Evolutionary conservation across 345 rosid species (phyloP).

Genomic region (Hibiscus mutabilis): DNA sequence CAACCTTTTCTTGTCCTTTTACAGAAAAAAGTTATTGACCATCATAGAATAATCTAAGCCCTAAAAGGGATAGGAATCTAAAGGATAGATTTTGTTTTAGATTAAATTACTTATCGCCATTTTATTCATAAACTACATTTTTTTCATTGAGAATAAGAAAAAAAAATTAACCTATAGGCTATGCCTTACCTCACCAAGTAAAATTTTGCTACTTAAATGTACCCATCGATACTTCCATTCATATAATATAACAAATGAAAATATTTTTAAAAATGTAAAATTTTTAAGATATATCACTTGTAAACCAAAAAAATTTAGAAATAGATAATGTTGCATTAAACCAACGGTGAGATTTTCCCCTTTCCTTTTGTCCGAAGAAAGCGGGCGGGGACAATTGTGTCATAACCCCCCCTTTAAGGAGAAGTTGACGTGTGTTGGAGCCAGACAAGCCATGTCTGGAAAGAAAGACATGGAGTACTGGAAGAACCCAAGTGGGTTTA

Average conservation of each 20-base stretch:
- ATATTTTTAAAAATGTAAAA: neutral
- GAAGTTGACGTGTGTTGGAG: conserved; percentile 22
- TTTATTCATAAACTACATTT: neutral
- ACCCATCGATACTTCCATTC: neutral
- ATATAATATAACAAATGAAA: neutral
- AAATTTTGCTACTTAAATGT: neutral
- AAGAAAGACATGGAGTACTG: neutral
- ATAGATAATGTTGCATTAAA: conserved; percentile 1
- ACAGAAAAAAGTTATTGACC: neutral
- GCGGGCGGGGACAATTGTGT: conserved; percentile 28
- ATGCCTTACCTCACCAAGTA: neutral
- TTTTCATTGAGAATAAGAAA: neutral
- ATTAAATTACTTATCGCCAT: conserved; percentile 11
- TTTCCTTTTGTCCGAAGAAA: conserved; percentile 71
- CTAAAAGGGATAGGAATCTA: conserved; percentile 11
- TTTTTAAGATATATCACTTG: neutral
- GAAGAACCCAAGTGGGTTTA: conserved; percentile 13
- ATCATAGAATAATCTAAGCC: neutral
- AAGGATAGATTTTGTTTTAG: neutral
- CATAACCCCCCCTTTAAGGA: neutral
- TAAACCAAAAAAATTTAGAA: too few relatives aligned
- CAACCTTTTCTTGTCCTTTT: neutral
- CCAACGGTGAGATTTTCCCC: conserved; percentile 17
- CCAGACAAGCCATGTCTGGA: conserved; percentile 15
- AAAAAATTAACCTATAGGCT: neutral